phyloP scores from a whole-genome alignment of 371 early-diverging fungal species.

The Parasitella parasitica region DNA sequence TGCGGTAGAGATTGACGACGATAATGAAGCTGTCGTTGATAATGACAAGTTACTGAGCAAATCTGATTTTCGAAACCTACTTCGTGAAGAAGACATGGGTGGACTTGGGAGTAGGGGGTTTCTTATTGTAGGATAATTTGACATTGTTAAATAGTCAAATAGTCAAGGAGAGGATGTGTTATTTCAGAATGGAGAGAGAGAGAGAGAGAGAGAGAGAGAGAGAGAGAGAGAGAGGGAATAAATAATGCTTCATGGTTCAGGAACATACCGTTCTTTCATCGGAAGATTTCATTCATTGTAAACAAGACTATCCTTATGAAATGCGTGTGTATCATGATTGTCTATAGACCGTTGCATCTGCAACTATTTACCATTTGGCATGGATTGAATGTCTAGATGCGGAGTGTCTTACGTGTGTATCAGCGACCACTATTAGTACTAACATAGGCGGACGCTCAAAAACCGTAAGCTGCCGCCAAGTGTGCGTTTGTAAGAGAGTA shows the following conservation, averaged over 20 bases:
- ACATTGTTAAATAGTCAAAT: too few species aligned
- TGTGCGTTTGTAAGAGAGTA: background rate
- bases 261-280: background rate
- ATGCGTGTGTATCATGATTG: background rate
- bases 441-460: background rate
- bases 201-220: background rate
- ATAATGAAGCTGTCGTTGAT: slow-evolving; percentile 11
- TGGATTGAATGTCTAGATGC: too few species aligned
- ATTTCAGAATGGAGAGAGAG: background rate
- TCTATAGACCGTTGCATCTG: too few species aligned
- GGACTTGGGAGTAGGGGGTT: slow-evolving; percentile 30
- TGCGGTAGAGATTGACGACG: slow-evolving; percentile 18
- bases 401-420: too few species aligned
- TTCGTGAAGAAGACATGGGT: slow-evolving; percentile 11
- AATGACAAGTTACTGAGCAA: slow-evolving; percentile 20
- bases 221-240: background rate
- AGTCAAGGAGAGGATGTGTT: too few species aligned
- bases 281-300: slow-evolving; percentile 1
- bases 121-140: slow-evolving; percentile 23
- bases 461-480: background rate
- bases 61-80: slow-evolving; percentile 8
- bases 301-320: background rate
- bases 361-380: too few species aligned
- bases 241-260: background rate
- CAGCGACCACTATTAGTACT: too few species aligned